phyloP scores from a whole-genome alignment of 768 basidiomycete species.

The Melanogaster broomeanus region DNA sequence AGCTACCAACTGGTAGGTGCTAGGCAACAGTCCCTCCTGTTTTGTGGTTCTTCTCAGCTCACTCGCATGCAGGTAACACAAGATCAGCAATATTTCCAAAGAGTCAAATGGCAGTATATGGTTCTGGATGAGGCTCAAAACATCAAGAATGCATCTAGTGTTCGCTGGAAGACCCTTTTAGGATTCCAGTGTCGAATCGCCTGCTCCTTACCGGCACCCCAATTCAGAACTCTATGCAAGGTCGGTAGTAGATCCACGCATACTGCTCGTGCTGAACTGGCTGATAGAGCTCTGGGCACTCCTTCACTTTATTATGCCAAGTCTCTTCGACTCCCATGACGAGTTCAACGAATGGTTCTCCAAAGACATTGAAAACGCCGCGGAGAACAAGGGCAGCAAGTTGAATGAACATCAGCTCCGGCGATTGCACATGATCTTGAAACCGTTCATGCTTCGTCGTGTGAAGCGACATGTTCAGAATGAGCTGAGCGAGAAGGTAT shows the following conservation, averaged over 20 bases:
- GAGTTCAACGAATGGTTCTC: slow-evolving; percentile 99
- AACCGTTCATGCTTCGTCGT: slow-evolving; percentile 97
- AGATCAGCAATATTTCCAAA: slow-evolving; percentile 97
- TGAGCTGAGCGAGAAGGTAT: slow-evolving; percentile 96
- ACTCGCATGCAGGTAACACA: slow-evolving; percentile 69
- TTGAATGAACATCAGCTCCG: slow-evolving; percentile 95
- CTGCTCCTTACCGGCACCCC: slow-evolving; percentile 95
- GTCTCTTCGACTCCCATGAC: slow-evolving; percentile 97
- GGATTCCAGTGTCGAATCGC: slow-evolving; percentile 96
- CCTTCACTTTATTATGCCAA: slow-evolving; percentile 99
- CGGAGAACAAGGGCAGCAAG: slow-evolving; percentile 87
- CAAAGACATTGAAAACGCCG: slow-evolving; percentile 96
- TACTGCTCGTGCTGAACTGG: slow-evolving; percentile 3
- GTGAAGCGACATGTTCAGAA: slow-evolving; percentile 99
- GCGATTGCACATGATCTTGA: slow-evolving; percentile 96
- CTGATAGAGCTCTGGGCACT: slow-evolving; percentile 92
- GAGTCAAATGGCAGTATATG: slow-evolving; percentile 99
- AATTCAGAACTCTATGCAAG: slow-evolving; percentile 99
- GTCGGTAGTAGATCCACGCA: slow-evolving; percentile 40
- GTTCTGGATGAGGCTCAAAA: slow-evolving; percentile 99
- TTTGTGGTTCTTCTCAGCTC: background rate
- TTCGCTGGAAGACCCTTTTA: slow-evolving; percentile 95
- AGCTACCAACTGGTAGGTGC: slow-evolving; percentile 87
- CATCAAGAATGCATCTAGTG: slow-evolving; percentile 96
- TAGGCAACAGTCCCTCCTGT: background rate